phyloP scores from a whole-genome alignment of 2,329 filamentous ascomycete species.

The Aspergillus sp. region DNA sequence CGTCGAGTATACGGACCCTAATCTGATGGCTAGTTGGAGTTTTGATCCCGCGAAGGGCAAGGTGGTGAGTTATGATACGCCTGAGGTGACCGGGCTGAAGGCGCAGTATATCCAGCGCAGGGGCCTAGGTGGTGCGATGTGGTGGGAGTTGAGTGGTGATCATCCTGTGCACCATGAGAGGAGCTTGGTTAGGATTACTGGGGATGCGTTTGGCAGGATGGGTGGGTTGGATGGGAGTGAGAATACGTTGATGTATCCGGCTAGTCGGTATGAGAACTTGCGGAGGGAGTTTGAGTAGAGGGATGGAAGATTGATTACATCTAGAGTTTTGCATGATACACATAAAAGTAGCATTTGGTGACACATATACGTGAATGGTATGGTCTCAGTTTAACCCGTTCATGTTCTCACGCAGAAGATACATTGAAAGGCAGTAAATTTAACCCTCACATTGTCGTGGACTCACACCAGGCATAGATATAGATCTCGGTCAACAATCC shows the following conservation, averaged over 20 bases:
- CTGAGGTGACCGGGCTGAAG: constrained; percentile 67
- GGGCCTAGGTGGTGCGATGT: constrained; percentile 89
- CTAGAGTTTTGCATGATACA: no score
- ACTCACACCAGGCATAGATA: no score
- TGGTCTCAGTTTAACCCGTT: no score
- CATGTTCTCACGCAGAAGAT: no score
- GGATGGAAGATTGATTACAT: not conserved
- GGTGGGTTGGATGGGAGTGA: constrained; percentile 43
- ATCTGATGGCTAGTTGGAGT: constrained; percentile 69
- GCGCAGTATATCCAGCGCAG: constrained; percentile 66
- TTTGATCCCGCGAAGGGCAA: constrained; percentile 61
- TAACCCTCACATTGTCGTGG: no score
- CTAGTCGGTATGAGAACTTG: constrained; percentile 56
- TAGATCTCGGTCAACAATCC: no score
- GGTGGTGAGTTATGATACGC: constrained; percentile 76
- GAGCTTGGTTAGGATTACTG: constrained; percentile 65
- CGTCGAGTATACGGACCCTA: constrained; percentile 59
- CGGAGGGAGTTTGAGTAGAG: constrained; percentile 30
- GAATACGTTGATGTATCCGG: constrained; percentile 54
- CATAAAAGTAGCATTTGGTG: no score
- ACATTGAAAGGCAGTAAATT: no score
- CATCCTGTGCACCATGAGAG: constrained; percentile 51
- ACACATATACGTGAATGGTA: no score
- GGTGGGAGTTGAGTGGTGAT: constrained; percentile 89
- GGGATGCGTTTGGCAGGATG: constrained; percentile 30